Evolutionary conservation across 2,329 filamentous ascomycete genomes (phyloP).

Genomic region (Sporothrix dimorphospora): DNA sequence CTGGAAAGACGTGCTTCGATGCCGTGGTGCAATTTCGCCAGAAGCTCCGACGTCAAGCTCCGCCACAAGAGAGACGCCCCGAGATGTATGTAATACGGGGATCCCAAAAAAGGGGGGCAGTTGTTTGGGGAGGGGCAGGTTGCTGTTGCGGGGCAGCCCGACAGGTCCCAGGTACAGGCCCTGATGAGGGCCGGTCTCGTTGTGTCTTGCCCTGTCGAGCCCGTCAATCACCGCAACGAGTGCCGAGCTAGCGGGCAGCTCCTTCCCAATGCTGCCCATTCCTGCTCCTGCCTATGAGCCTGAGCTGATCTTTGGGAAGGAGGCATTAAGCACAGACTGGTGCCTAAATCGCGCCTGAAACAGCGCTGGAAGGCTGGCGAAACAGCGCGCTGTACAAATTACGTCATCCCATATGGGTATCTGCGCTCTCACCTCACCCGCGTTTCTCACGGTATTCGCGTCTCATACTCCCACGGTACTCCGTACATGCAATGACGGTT

Average conservation of each 20-base stretch:
- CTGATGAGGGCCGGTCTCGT: not conserved
- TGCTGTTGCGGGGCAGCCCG: slow-evolving; percentile 37
- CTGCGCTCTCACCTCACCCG: not conserved
- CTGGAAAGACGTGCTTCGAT: not conserved
- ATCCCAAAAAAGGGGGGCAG: slow-evolving; percentile 24
- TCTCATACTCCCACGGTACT: not conserved
- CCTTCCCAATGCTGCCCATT: not conserved
- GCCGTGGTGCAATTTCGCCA: not conserved
- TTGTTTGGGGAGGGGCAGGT: slow-evolving; percentile 30
- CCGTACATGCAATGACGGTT: no score
- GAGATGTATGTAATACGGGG: not conserved
- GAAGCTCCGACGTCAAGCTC: slow-evolving; percentile 20
- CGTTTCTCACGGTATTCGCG: not conserved
- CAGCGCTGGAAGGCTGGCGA: slow-evolving; percentile 31
- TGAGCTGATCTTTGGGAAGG: not conserved
- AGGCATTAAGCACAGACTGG: slow-evolving; percentile 28
- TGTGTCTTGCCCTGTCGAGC: not conserved
- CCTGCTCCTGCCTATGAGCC: not conserved
- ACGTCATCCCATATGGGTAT: not conserved
- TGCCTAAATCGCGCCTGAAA: slow-evolving; percentile 36
- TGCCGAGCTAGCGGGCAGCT: not conserved
- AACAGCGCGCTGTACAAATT: not conserved
- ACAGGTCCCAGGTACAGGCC: slow-evolving; percentile 2
- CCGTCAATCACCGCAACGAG: not conserved
- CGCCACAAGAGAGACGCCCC: slow-evolving; percentile 5